Evolutionary conservation across 345 rosid species (phyloP), one percentile per base, ranked within the genome.

Genomic region (Viola odorata): DNA sequence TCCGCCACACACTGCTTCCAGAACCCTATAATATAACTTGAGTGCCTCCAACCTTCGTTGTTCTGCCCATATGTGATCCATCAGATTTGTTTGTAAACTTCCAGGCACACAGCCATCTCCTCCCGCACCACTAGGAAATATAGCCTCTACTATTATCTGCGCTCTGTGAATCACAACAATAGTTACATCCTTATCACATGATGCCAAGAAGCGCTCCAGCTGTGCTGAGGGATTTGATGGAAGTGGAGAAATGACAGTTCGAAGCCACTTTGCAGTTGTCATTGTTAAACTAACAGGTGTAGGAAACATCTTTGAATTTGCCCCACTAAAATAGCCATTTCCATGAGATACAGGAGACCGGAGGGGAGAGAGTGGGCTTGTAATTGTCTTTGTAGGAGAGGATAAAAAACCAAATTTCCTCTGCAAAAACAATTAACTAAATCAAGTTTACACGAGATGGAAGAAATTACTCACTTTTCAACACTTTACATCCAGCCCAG

Each of bases 261-360:
- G 84, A 42, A 94, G 97, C 99, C 99, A 94, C 75, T 90, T 90
- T 37, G 99, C 96, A 63, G 99, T 94, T 61, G 95, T 86, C 97
- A 94, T 86, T 58, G 97, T 97, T 36, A 91, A 79, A 75, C 85
- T 86, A 52, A 94, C 89, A 15, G 99, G 97, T 60, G 99, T 94
- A 62, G 91, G 79, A 57, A 84, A 80, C 70, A 86, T 69, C 84
- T 78, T 88, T 12, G 73, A 58, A 72, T 54, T 70, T 52, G 69
- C 57, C 17, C 77, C 72, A 56, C 79, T 80, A 52, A 70, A 64
- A 61, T 61, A 76, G 56, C 94, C 83, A 63, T 81, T 86, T 62
- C 70, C 73, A 76, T 82, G 91, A 62, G 84, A 73, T 44, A 78
- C 79, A 37, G 97, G 91, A 58, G 97, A 85, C 44, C 84, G 84